Evolutionary conservation across 148 eudicot genomes (phyloP).

Genomic region (Persicaria maculosa): DNA sequence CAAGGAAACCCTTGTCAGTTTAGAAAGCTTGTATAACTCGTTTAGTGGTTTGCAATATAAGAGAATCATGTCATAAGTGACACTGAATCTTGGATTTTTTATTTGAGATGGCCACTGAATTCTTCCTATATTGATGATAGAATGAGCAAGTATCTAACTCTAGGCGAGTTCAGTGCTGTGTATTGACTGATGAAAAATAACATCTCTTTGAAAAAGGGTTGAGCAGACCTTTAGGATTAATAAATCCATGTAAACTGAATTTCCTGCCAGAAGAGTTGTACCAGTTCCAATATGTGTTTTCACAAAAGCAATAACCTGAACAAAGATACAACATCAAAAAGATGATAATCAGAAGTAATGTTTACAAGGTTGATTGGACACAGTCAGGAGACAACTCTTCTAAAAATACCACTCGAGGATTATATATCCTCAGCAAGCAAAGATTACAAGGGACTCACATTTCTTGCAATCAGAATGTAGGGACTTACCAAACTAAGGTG

Average conservation of each 20-base stretch:
- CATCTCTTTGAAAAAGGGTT: not conserved
- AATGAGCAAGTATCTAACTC: slow-evolving; percentile 2
- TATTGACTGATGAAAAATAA: not conserved
- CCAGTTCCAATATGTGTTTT: slow-evolving; percentile 47
- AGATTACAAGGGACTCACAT: not conserved
- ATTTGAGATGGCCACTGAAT: not conserved
- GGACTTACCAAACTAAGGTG: not conserved
- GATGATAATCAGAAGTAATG: not conserved
- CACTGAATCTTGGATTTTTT: not conserved
- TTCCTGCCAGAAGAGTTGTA: slow-evolving; percentile 72
- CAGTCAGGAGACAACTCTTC: not conserved
- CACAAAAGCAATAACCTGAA: slow-evolving; percentile 74
- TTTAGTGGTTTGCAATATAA: too few relatives aligned
- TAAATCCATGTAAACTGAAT: slow-evolving; percentile 65
- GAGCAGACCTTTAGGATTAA: slow-evolving; percentile 60
- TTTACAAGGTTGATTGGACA: not conserved
- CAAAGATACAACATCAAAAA: slow-evolving; percentile 7
- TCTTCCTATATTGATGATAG: not conserved
- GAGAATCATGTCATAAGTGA: not conserved
- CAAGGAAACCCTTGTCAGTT: slow-evolving; percentile 14
- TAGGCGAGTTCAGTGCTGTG: not conserved
- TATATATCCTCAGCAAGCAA: not conserved
- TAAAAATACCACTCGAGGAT: not conserved
- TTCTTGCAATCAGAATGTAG: not conserved
- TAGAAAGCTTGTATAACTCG: slow-evolving; percentile 1